Percentiles rank a stretch among this genome's conserved stretches.
phyloP scores from a whole-genome alignment of 495 filamentous ascomycete genomes.

The Hypoxylon crocopeplum region DNA sequence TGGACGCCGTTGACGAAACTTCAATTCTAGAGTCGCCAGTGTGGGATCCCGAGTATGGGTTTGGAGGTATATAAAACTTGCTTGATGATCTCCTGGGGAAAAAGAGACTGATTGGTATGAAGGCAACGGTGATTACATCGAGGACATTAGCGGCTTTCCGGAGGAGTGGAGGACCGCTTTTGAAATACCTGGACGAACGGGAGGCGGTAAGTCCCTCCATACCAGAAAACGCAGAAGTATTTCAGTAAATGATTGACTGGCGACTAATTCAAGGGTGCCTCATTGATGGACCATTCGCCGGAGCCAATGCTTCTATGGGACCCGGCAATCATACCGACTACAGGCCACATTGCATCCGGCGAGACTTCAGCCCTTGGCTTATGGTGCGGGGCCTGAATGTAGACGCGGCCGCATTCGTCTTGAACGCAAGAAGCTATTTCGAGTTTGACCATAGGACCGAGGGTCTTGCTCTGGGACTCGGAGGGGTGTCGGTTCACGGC shows the following conservation, averaged over 20 bases:
- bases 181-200: constrained; percentile 34
- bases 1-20: constrained; percentile 40
- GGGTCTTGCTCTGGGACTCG: constrained; percentile 19
- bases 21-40: constrained; percentile 39
- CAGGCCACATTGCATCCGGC: constrained; percentile 46
- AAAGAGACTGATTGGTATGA: constrained; percentile 44
- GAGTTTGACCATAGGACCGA: constrained; percentile 30
- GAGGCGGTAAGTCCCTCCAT: constrained; percentile 32
- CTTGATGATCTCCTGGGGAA: background rate
- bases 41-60: constrained; percentile 37
- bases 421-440: constrained; percentile 21
- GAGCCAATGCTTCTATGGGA: constrained; percentile 40
- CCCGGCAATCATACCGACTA: constrained; percentile 39
- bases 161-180: constrained; percentile 24
- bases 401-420: constrained; percentile 6
- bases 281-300: constrained; percentile 46
- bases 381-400: constrained; percentile 15
- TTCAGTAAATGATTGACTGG: background rate
- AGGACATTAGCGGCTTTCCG: constrained; percentile 29
- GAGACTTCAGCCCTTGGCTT: constrained; percentile 39
- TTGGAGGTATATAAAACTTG: constrained; percentile 37
- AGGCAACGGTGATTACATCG: constrained; percentile 57
- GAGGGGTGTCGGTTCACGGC: constrained; percentile 25
- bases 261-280: constrained; percentile 33
- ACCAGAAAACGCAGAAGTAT: background rate